phyloP scores from a whole-genome alignment of 1,139 yeast genomes.

The Geotrichum cucujoidarum region DNA sequence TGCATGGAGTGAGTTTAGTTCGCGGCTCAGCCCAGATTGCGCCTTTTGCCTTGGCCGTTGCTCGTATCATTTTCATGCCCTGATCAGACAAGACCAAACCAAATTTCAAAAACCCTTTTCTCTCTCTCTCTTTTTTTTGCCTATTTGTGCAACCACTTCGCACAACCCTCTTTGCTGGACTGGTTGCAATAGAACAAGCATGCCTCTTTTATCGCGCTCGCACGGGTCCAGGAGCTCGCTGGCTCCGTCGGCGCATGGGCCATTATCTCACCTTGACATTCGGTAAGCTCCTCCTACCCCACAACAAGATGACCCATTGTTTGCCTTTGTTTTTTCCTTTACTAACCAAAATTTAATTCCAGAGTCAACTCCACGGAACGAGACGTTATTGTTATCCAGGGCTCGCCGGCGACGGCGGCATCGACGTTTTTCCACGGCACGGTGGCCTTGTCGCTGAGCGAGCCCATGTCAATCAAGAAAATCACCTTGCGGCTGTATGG shows the following conservation, averaged over 20 bases:
- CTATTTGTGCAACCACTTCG: background rate
- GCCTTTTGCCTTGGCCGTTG: too few species aligned
- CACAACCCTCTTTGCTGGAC: too few species aligned
- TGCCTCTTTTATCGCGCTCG: constrained; percentile 4
- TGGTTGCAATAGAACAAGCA: too few species aligned
- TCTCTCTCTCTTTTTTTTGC: background rate
- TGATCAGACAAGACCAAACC: too few species aligned
- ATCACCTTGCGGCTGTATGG: constrained; percentile 62
- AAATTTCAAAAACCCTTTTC: too few species aligned
- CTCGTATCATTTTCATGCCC: too few species aligned
- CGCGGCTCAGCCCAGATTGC: too few species aligned
- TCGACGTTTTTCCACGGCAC: constrained; percentile 76
- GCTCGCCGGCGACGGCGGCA: constrained; percentile 70
- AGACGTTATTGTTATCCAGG: constrained; percentile 78
- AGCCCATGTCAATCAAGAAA: constrained; percentile 65
- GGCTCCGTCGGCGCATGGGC: constrained; percentile 4
- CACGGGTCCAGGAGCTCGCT: constrained; percentile 1
- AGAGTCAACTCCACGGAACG: constrained; percentile 58
- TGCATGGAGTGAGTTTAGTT: too few species aligned
- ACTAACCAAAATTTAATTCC: background rate
- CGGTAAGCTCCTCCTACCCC: constrained; percentile 9
- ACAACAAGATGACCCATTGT: background rate
- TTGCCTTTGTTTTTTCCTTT: background rate
- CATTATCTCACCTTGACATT: constrained; percentile 14
- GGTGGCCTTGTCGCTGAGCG: constrained; percentile 69